Base-by-base conservation (phyloP, 352 stramenopile species). In the Phytopythium litorale region DNA sequence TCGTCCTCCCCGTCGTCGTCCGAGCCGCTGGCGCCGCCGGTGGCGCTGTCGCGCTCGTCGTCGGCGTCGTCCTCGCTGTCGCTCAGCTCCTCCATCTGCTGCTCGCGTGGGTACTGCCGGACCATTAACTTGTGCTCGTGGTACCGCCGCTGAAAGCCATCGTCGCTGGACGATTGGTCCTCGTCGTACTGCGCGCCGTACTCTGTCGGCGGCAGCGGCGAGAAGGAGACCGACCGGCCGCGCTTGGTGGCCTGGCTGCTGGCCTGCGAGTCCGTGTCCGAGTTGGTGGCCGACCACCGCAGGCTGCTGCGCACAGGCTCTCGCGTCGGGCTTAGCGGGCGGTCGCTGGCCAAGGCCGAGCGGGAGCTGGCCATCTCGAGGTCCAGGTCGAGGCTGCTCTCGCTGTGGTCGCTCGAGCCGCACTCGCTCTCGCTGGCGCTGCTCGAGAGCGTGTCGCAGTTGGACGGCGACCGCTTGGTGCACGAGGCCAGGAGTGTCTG, bases 401-500 rank as follows among this genome's bases (percentile, higher is more conserved):
- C 63, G 58, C 52, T 60, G 56, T 48, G 66, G 55, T 78, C 60
- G 43, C 52, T 59, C 7, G 75, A 66, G 38, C 71, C 71, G 62
- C 66, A 73, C 59, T 79, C 73, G 55, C 71, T 82, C 59, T 73
- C 60, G 40, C 68, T 77, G 43, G 67, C 67, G 43, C 69, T 71
- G 58, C 76, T 85, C 40, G 60, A 69, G 38, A 71, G 56, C 21
- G 78, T 73, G 52, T 78, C 64, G 43, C 66, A 33, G 42, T 55
- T 54, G 11, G 62, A 40, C 12, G 49, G 49, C 23, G 56, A 63
- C 25, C 79, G 70, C 64, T 77, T 73, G 33, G 75, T 50, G 56
- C 75, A 86, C 16, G 69, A 84, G 25, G 66, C 57, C 48, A 88
- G 65, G 64, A 88, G 66, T 45, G 69, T 67, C 72, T 88, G 72